Evolutionary conservation across 1,284 basidiomycete genomes (phyloP), one percentile per base, ranked within the genome.

Genomic region (Rhodotorula sp.): DNA sequence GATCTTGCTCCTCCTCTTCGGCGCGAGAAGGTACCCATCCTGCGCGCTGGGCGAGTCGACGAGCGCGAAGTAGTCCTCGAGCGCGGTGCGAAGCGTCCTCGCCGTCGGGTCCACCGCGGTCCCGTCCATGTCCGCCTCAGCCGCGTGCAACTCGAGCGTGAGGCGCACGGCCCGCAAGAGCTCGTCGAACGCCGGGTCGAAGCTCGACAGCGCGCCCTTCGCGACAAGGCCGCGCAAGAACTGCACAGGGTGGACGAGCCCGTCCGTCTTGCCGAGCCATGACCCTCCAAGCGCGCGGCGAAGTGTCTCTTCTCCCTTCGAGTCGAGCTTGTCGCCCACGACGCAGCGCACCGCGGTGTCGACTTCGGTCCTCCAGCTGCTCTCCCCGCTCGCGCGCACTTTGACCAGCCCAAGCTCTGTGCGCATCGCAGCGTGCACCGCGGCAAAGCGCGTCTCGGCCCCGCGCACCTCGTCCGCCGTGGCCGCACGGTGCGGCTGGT

Each of bases 51-150:
- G 21, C 5, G 42, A 0, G 49, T 8, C 21, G 48, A 25, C 23
- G 41, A 54, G 23, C 44, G 14, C n/a, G 46, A 48, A 49, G 46
- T 48, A 34, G 25, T 27, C 45, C 25, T 48, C 25, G 46, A 60
- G 27, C 9, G 58, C 14, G 16, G 34, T 4, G 50, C 55, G 58
- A 4, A 66, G 23, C 23, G n/a, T 19, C 4, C 58, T 27, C 25
- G 58, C 65, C 50, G 59, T 61, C 42, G 44, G 9, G 52, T 61
- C 65, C 44, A 66, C 45, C 5, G 61, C 44, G 8, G 3, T 3
- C 0, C 34, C n/a, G 17, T 17, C 59, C 42, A 45, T 25, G 21
- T 61, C 58, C 42, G 34, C 42, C 27, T 66, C 58, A 25, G 34
- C 19, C 44, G 46, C 14, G 7, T n/a, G 52, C 19, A 46, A 8